Conservation (phyloP, 176 grass and related monocot genomes). For the Microstegium vimineum region DNA sequence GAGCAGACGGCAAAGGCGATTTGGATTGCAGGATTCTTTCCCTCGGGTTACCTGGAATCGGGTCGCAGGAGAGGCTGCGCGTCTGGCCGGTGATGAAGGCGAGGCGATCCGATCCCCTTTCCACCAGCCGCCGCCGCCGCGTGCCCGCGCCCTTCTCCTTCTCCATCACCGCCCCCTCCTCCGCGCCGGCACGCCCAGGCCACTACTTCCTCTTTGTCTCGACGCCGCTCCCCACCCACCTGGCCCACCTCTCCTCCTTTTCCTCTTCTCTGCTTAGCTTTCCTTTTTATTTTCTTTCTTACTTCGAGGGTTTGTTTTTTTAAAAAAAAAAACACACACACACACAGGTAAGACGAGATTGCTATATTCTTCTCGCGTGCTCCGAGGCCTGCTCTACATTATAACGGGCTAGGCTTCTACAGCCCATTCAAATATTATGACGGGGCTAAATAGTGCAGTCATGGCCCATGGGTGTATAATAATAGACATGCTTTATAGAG, state of each 20-base stretch:
- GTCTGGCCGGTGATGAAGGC: conserved; percentile 67
- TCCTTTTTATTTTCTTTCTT: not conserved
- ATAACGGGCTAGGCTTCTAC: no score
- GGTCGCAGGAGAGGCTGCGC: conserved; percentile 23
- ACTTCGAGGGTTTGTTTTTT: not conserved
- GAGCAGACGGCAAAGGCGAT: not conserved
- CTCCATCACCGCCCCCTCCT: conserved; percentile 35
- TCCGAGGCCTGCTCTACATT: not conserved
- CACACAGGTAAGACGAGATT: not conserved
- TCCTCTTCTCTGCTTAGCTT: not conserved
- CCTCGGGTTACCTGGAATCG: conserved; percentile 24
- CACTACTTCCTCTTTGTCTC: conserved; percentile 5
- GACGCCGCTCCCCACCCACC: conserved; percentile 5
- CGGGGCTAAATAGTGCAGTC: no score
- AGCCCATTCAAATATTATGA: no score
- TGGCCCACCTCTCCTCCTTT: conserved; percentile 17
- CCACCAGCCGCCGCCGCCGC: conserved; percentile 63
- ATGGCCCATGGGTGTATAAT: no score
- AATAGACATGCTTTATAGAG: no score
- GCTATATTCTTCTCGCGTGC: not conserved
- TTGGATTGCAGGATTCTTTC: not conserved
- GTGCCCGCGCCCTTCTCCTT: conserved; percentile 45
- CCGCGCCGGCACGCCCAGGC: conserved; percentile 21
- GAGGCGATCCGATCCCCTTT: conserved; percentile 81
- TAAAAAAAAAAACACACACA: no score